A percentile compares a stretch with the other conserved stretches of the same genome.
phyloP scores from a whole-genome alignment of 352 stramenopile genomes.

The Phytophthora macrochlamydospora region DNA sequence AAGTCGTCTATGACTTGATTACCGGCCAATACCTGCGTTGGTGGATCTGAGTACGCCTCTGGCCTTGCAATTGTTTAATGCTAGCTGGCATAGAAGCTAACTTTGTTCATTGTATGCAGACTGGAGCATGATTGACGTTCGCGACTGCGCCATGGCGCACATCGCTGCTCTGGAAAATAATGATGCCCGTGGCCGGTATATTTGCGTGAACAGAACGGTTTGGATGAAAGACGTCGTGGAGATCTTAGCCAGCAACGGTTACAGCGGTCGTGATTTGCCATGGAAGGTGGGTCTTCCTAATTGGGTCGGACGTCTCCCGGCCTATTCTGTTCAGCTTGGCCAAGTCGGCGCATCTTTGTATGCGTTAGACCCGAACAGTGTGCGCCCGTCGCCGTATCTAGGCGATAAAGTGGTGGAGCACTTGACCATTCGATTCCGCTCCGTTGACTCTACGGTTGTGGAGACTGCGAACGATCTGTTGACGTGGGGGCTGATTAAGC shows the following conservation, averaged over 20 bases:
- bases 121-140: slow-evolving; percentile 88
- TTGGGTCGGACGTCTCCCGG: slow-evolving; percentile 85
- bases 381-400: slow-evolving; percentile 74
- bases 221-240: slow-evolving; percentile 92
- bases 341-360: slow-evolving; percentile 86
- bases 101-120: slow-evolving; percentile 38
- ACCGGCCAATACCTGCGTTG: slow-evolving; percentile 83
- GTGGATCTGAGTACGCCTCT: slow-evolving; percentile 76
- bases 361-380: slow-evolving; percentile 54
- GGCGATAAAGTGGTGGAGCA: slow-evolving; percentile 84
- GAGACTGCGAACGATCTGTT: slow-evolving; percentile 85
- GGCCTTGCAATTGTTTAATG: background rate
- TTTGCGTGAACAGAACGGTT: slow-evolving; percentile 83
- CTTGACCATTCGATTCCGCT: slow-evolving; percentile 79
- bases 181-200: slow-evolving; percentile 83
- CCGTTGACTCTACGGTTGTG: slow-evolving; percentile 66
- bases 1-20: slow-evolving; percentile 89
- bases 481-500: slow-evolving; percentile 88
- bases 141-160: slow-evolving; percentile 82
- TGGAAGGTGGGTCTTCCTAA: slow-evolving; percentile 81
- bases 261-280: slow-evolving; percentile 85
- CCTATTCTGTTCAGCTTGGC: slow-evolving; percentile 84
- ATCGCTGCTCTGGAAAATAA: slow-evolving; percentile 85
- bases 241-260: slow-evolving; percentile 82
- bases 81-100: background rate